Evolutionary conservation across 1,284 basidiomycete genomes (phyloP), one percentile per base, ranked within the genome.

Genomic region (Rhodofomes roseus): DNA sequence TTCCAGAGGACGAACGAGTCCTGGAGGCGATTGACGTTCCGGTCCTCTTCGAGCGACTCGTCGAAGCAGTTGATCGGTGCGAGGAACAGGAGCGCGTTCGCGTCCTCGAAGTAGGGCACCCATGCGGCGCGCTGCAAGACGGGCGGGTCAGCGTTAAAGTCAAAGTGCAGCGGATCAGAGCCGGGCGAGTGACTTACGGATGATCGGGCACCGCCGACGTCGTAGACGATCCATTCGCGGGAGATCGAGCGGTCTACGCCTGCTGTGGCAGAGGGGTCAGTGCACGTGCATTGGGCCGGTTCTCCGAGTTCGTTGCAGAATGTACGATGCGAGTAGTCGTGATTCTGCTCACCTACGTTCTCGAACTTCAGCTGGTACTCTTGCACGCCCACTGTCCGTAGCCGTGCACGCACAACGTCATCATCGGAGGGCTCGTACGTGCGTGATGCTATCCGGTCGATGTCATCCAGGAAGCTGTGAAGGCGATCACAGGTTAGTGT

Each of bases 1-100:
- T 79, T 79, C 86, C 86, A 89, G 36, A 89, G 77, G 20, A 83
- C 71, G 70, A 87, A 80, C 1, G 87, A 85, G 66, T 89, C 87
- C 64, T 87, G 83, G 22, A 89, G 79, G 23, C 87, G 79, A 65
- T 88, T 89, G 55, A 87, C 77, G 4, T 68, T 72, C 2, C 76
- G 75, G 62, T 88, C 85, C 70, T 89, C 85, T 31, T 77, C 74
- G 3, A 89, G 79, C 2, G 78, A 77, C 69, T 88, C 84, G 66
- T 89, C 82, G 66, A 89, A 89, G 65, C 81, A 82, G 37, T 82
- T 85, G 63, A 91, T 84, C 63, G 86, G 84, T 65, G 86, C 88
- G 55, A 90, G 78, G 73, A 89, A 89, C 40, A 88, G 83, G 59
- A 88, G 85, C 31, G 86, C 85, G 60, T 85, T 81, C 54, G 86